phyloP scores from a whole-genome alignment of 108 stramenopile species.

The Discostella stelligeroides region DNA sequence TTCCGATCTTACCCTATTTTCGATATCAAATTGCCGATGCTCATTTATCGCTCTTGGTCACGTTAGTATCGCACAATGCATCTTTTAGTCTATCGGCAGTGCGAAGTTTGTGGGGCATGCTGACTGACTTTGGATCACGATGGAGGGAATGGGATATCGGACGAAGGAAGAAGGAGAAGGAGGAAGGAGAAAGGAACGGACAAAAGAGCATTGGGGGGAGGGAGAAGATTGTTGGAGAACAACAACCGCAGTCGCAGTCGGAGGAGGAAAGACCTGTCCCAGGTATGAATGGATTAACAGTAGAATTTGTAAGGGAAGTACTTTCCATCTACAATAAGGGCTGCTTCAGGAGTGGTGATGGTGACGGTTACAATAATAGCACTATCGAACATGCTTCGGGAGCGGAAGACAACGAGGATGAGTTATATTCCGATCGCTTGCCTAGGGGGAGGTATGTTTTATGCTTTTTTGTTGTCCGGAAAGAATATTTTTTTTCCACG shows the following conservation, averaged over 20 bases:
- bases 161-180: conserved; percentile 9
- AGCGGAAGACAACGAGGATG: conserved; percentile 13
- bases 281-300: conserved; percentile 48
- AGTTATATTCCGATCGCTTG: conserved; percentile 37
- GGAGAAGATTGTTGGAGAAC: conserved; percentile 3
- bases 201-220: conserved; percentile 21
- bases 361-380: neutral
- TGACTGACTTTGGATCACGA: conserved; percentile 31
- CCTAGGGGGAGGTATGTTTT: conserved; percentile 38
- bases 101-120: conserved; percentile 31
- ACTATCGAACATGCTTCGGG: conserved; percentile 4
- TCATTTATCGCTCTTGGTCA: conserved; percentile 41
- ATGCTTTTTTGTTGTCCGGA: neutral
- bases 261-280: conserved; percentile 39
- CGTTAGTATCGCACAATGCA: conserved; percentile 42
- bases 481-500: too few relatives aligned
- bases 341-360: conserved; percentile 3
- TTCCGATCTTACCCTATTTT: conserved; percentile 34
- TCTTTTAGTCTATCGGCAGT: conserved; percentile 37
- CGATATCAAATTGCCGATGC: conserved; percentile 47
- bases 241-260: neutral
- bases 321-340: conserved; percentile 4
- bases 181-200: neutral
- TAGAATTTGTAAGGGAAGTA: conserved; percentile 39
- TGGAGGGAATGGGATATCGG: conserved; percentile 19